Conservation (phyloP, 148 eudicot species). For the Dianthus caryophyllus region DNA sequence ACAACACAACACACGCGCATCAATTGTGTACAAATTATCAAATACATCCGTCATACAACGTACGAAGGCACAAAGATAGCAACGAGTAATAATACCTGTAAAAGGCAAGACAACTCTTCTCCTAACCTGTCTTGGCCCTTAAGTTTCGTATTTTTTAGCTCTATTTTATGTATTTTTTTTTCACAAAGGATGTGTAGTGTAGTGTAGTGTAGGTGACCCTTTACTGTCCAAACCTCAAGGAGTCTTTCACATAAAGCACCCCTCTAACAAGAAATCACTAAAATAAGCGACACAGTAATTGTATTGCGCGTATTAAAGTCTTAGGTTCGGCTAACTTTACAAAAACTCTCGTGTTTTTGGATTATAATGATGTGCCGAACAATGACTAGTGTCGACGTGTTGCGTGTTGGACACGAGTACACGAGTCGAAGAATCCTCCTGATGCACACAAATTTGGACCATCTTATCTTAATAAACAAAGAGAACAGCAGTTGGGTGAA, state of each 20-base stretch:
- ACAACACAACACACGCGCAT: too few species aligned
- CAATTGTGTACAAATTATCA: too few species aligned
- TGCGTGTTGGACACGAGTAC: too few species aligned
- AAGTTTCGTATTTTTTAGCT: slow-evolving; percentile 28
- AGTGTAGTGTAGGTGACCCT: slow-evolving; percentile 39
- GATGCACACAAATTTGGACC: background rate
- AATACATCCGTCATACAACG: too few species aligned
- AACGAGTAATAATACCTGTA: slow-evolving; percentile 22
- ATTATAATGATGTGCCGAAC: too few species aligned
- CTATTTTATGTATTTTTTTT: too few species aligned
- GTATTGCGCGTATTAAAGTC: background rate
- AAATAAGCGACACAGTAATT: too few species aligned
- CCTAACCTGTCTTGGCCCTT: slow-evolving; percentile 39
- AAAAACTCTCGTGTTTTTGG: background rate
- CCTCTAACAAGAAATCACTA: slow-evolving; percentile 30
- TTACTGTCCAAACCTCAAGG: slow-evolving; percentile 34
- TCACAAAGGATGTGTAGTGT: too few species aligned
- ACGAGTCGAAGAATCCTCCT: too few species aligned
- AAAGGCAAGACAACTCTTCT: slow-evolving; percentile 35
- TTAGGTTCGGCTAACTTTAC: too few species aligned
- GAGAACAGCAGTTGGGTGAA: slow-evolving; percentile 34
- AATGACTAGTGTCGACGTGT: too few species aligned
- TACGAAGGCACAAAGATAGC: slow-evolving; percentile 11
- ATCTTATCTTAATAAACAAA: background rate
- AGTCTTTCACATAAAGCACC: slow-evolving; percentile 53